Conservation (phyloP, 176 grass and related monocot genomes). For the Hsuehochloa calcarea region DNA sequence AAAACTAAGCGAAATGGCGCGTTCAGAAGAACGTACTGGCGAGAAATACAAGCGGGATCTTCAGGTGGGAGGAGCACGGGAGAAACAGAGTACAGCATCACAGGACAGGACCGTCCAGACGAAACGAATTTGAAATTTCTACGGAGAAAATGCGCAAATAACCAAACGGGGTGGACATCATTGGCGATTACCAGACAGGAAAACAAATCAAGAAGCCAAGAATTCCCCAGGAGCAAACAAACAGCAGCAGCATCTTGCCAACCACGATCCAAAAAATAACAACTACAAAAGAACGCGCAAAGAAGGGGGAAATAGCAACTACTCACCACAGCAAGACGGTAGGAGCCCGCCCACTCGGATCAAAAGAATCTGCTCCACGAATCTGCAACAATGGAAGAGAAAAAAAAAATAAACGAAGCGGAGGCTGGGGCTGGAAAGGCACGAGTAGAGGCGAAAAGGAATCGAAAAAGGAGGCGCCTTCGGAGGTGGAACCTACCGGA, state of each 20-base stretch:
- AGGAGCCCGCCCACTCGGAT: constrained; percentile 16
- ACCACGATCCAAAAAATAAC: constrained; percentile 3
- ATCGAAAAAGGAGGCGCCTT: constrained; percentile 42
- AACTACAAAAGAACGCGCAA: neutral
- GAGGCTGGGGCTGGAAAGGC: neutral
- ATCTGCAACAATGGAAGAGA: neutral
- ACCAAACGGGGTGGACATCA: neutral
- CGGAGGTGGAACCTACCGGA: constrained; percentile 37
- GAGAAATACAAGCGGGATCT: neutral
- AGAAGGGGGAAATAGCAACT: neutral
- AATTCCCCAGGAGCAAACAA: neutral
- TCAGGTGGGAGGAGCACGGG: neutral
- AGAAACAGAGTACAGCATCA: neutral
- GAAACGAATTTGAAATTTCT: neutral
- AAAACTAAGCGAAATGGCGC: neutral
- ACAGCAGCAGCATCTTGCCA: neutral
- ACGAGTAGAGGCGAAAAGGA: constrained; percentile 16
- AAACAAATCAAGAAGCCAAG: constrained; percentile 1
- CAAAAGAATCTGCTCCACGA: neutral
- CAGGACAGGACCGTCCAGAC: neutral
- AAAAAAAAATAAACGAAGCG: neutral
- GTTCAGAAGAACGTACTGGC: neutral
- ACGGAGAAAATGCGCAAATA: neutral
- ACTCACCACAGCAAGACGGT: neutral
- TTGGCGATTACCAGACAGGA: neutral